Evolutionary conservation across 2,329 filamentous ascomycete species (phyloP), one percentile per base, ranked within the genome.

Genomic region (Bimuria novae-zelandiae): DNA sequence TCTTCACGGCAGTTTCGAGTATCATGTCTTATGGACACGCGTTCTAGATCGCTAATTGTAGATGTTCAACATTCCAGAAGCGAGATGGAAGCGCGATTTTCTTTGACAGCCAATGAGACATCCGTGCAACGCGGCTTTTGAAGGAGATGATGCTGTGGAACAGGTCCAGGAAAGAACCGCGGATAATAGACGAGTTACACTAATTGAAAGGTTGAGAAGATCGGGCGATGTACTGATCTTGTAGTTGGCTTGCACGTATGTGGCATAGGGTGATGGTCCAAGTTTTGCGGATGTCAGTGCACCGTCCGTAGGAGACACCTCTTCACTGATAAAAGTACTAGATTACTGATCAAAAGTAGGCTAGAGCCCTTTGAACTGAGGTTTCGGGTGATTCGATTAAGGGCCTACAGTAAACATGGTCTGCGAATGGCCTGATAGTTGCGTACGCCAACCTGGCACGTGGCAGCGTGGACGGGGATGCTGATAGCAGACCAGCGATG

Each of bases 61-160:
- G 41, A 7, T 14, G 19, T 8, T n/a, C 7, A 12, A 22, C 41
- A 43, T 47, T 51, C 52, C 44, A 51, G 33, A 52, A 49, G 39
- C 44, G 43, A 33, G 36, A 39, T 25, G 12, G 33, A 44, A 49
- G 49, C 16, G 17, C 27, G 10, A 19, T 7, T 7, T 43, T 42
- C 37, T 47, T 43, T 36, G 39, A 51, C 7, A 14, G 12, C 16
- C 19, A 10, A 23, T 42, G 44, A 43, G 39, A 50, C 48, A 50
- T 35, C 6, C 21, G 17, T 27, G 30, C 25, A 43, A 43, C 29
- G 22, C 23, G 12, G 17, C 22, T 11, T 39, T 16, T 25, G n/a
- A 32, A 32, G 17, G 25, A 12, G 14, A 21, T 14, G 12, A 21
- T 21, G 19, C 12, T 12, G 23, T 16, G 25, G n/a, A 16, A 30